Conservation (phyloP, 2,329 filamentous ascomycete genomes). For the Chrysosporium queenslandicum region DNA sequence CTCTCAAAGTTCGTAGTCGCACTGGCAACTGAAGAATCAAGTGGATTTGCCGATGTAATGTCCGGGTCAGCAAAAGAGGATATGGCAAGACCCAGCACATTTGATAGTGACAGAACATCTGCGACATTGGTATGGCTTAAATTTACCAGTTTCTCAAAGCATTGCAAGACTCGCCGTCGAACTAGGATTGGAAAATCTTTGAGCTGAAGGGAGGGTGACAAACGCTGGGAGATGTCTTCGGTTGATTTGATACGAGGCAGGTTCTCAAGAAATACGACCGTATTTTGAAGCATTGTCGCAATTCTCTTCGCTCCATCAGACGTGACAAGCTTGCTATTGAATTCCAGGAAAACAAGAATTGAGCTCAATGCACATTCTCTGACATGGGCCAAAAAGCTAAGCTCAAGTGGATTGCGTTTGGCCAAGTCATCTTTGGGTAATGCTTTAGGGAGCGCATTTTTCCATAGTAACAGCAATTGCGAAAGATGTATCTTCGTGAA, state of each 20-base stretch:
- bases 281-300: slow-evolving; percentile 89
- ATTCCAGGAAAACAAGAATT: slow-evolving; percentile 83
- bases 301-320: slow-evolving; percentile 90
- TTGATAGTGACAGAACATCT: slow-evolving; percentile 81
- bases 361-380: slow-evolving; percentile 88
- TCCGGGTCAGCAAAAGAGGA: slow-evolving; percentile 91
- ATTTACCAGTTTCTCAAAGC: slow-evolving; percentile 83
- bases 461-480: slow-evolving; percentile 88
- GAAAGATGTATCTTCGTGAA: slow-evolving; percentile 98
- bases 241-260: slow-evolving; percentile 73
- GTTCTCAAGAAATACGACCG: slow-evolving; percentile 75
- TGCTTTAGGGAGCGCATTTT: slow-evolving; percentile 90
- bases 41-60: slow-evolving; percentile 55
- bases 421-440: slow-evolving; percentile 84
- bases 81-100: slow-evolving; percentile 77
- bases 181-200: slow-evolving; percentile 90
- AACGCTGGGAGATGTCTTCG: slow-evolving; percentile 73
- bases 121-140: slow-evolving; percentile 74
- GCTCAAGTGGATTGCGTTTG: slow-evolving; percentile 72
- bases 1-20: slow-evolving; percentile 84
- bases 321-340: slow-evolving; percentile 82
- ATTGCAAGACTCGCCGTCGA: slow-evolving; percentile 82
- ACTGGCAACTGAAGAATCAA: slow-evolving; percentile 85
- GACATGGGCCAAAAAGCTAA: slow-evolving; percentile 88
- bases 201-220: slow-evolving; percentile 77